These are phyloP conservation scores for Chlorella sp. DNA, from an alignment of 139 green algal genomes.

Conservation along the genomic window DNA sequence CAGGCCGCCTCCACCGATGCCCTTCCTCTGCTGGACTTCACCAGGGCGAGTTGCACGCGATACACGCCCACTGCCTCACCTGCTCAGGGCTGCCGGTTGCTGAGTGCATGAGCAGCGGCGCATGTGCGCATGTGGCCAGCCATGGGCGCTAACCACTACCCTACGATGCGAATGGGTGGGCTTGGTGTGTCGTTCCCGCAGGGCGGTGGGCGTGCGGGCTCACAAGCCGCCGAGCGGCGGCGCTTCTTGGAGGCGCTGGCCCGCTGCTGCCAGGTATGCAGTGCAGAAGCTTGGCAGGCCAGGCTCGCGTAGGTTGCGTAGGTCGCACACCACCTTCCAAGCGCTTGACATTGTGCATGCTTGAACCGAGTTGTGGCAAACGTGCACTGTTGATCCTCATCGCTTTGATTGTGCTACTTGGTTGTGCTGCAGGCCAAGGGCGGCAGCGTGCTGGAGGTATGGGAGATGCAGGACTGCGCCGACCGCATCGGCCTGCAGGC, in stretches of 20 bases:
- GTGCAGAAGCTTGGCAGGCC: neutral
- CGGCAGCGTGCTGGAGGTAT: slow-evolving; percentile 45
- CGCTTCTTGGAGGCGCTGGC: slow-evolving; percentile 70
- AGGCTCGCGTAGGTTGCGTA: too few species aligned
- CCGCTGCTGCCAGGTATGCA: slow-evolving; percentile 33
- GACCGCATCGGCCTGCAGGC: slow-evolving; percentile 71
- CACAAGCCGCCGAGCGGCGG: slow-evolving; percentile 62
- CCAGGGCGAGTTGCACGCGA: slow-evolving; percentile 9
- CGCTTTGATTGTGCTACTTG: neutral
- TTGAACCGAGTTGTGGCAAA: too few species aligned
- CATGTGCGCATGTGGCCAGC: too few species aligned
- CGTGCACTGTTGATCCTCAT: too few species aligned
- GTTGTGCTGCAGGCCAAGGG: slow-evolving; percentile 34
- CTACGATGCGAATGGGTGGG: too few species aligned
- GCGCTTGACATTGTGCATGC: neutral
- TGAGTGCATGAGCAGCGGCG: too few species aligned
- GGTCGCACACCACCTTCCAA: too few species aligned
- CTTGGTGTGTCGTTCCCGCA: too few species aligned
- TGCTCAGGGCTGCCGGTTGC: too few species aligned
- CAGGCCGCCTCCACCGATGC: slow-evolving; percentile 34
- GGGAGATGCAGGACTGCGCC: slow-evolving; percentile 33
- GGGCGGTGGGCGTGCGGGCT: slow-evolving; percentile 7
- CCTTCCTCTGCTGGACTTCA: slow-evolving; percentile 57
- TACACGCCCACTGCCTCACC: too few species aligned
- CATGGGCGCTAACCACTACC: too few species aligned